A percentile compares a stretch with the other conserved stretches of the same genome.
Evolutionary conservation across 345 rosid genomes (phyloP).

Genomic region (Eucalyptus pauciflora): DNA sequence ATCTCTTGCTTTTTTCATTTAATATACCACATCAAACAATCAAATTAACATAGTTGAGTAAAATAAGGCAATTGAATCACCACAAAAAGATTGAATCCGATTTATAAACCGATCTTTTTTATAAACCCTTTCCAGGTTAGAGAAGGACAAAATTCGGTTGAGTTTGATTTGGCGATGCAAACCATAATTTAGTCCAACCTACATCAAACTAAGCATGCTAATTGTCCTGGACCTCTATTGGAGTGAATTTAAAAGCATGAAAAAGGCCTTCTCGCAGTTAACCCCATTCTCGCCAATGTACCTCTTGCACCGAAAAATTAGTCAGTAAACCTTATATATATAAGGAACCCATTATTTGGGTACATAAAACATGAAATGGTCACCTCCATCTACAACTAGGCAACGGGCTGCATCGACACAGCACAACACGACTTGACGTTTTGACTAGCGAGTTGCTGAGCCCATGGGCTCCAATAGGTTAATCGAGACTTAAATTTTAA

Average conservation of each 20-base stretch:
- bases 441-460: not conserved
- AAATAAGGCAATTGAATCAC: not conserved
- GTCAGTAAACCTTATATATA: not conserved
- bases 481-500: not conserved
- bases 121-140: not conserved
- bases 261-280: not conserved
- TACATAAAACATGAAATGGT: not conserved
- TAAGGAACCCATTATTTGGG: too few relatives aligned
- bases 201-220: not conserved
- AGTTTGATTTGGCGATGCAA: not conserved
- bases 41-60: not conserved
- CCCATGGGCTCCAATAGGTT: not conserved
- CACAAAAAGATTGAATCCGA: not conserved
- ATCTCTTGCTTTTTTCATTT: not conserved
- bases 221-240: not conserved
- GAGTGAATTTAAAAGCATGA: not conserved
- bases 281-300: not conserved
- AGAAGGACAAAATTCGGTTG: not conserved
- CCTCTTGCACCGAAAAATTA: not conserved
- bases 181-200: not conserved
- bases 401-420: fast-evolving
- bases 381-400: not conserved
- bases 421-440: not conserved
- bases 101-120: not conserved
- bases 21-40: not conserved